These are phyloP conservation scores for Fagus crenata DNA, from an alignment of 306 rosid species.

Conservation along the genomic window DNA sequence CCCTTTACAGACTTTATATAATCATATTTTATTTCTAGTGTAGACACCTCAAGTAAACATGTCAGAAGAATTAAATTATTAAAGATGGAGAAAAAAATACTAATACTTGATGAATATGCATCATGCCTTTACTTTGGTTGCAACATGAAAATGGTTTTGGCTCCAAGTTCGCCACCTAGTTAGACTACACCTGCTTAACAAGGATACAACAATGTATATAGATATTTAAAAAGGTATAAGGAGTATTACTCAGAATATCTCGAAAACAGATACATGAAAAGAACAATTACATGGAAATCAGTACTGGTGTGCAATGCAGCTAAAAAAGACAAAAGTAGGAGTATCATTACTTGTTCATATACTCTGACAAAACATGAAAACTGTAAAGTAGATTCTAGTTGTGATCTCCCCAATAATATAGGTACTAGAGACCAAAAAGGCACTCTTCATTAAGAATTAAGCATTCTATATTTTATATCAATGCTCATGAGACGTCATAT, in stretches of 20 bases:
- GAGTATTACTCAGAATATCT: background rate
- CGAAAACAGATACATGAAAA: background rate
- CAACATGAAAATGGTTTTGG: background rate
- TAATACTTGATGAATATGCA: background rate
- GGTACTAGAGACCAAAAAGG: background rate
- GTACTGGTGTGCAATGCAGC: background rate
- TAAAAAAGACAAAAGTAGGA: background rate
- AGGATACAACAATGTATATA: background rate
- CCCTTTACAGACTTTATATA: background rate
- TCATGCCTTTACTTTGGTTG: conserved; percentile 4
- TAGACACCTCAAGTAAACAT: background rate
- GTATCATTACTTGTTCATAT: background rate
- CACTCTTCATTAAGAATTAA: background rate
- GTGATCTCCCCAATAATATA: background rate
- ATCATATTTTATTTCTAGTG: background rate
- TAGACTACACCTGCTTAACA: background rate
- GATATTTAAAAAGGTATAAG: background rate
- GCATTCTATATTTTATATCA: background rate
- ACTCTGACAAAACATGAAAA: background rate
- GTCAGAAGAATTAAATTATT: background rate
- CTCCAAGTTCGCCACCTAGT: background rate
- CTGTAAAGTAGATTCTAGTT: background rate
- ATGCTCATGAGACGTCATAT: conserved; percentile 10
- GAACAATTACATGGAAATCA: background rate
- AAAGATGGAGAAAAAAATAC: background rate